Evolutionary conservation across 768 basidiomycete genomes (phyloP), one percentile per base, ranked within the genome.

Genomic region (Sutorius australiensis): DNA sequence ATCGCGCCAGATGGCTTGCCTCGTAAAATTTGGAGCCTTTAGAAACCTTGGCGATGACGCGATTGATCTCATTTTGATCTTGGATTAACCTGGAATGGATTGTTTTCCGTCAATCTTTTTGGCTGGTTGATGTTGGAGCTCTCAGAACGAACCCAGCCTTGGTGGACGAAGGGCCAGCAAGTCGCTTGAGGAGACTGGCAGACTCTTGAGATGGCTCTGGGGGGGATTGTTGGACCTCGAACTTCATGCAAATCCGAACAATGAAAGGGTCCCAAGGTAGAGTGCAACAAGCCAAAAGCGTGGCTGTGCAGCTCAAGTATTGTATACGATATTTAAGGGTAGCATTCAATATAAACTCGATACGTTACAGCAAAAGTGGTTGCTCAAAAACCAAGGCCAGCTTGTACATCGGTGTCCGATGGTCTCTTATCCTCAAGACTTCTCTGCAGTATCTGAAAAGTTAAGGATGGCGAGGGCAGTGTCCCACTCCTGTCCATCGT

Each of bases 21-120:
- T 92, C 84, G 67, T 91, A 95, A 70, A 89, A 98, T 71, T 92
- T 93, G 27, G 92, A 95, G 4, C 94, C 94, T 65, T 91, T 93
- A 7, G 90, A 93, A 16, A 83, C 92, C 48, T 95, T 90, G 1
- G 90, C 89, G 47, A 95, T 97, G 50, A 93, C 80, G 16, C 81
- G 82, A 60, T 94, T 95, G 41, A 95, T 88, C 64, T 92, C 92
- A 31, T 81, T 77, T 63, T 92, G 89, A 61, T 91, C 89, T 56
- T 81, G 81, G 8, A 86, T 79, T 53, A 91, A 78, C 48, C 88
- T 86, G 56, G 19, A 51, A 19, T 37, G 50, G 8, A 48, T 54
- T 16, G 24, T 6, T 16, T 7, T n/a, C 24, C 1, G 57, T 70
- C 51, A 61, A 57, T 30, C 39, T 33, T 32, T 40, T 53, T 14